Conservation (phyloP, 108 stramenopile genomes). For the Cylindrotheca fusiformis region DNA sequence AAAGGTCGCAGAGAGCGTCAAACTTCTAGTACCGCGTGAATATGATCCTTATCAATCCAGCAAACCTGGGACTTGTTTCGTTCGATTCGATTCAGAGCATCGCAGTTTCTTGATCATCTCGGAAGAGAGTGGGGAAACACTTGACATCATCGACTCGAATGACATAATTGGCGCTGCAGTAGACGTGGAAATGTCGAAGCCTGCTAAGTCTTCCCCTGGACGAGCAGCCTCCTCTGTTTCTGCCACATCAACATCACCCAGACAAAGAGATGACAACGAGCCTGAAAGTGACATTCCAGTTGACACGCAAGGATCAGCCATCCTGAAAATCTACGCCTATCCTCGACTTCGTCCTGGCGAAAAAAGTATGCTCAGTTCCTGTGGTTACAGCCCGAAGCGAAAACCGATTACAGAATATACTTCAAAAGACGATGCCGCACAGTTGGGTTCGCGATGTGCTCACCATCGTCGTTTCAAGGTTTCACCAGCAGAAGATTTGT, state of each 20-base stretch:
- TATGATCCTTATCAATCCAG: conserved; percentile 16
- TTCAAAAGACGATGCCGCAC: not conserved
- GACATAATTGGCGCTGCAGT: conserved; percentile 40
- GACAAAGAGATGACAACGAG: conserved; percentile 24
- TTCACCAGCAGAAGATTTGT: conserved; percentile 66
- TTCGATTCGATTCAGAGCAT: conserved; percentile 10
- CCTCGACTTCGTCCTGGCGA: conserved; percentile 37
- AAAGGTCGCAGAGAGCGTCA: conserved; percentile 17
- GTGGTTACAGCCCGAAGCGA: conserved; percentile 11
- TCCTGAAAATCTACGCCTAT: conserved; percentile 56
- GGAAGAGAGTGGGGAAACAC: conserved; percentile 16
- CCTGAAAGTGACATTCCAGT: conserved; percentile 15
- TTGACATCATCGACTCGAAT: conserved; percentile 33
- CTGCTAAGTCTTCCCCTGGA: not conserved
- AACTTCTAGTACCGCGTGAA: conserved; percentile 12
- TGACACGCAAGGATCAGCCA: conserved; percentile 44
- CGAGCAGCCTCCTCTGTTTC: not conserved
- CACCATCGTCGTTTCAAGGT: conserved; percentile 47
- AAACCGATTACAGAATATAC: conserved; percentile 6
- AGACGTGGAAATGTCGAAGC: conserved; percentile 21
- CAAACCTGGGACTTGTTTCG: conserved; percentile 6
- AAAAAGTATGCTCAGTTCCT: conserved; percentile 20
- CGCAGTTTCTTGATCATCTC: conserved; percentile 14
- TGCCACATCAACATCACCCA: not conserved
- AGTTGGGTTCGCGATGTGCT: conserved; percentile 36